Percentiles rank a stretch among this genome's conserved stretches.
Conservation (phyloP, 108 stramenopile species). For the Fistulifera solaris region DNA sequence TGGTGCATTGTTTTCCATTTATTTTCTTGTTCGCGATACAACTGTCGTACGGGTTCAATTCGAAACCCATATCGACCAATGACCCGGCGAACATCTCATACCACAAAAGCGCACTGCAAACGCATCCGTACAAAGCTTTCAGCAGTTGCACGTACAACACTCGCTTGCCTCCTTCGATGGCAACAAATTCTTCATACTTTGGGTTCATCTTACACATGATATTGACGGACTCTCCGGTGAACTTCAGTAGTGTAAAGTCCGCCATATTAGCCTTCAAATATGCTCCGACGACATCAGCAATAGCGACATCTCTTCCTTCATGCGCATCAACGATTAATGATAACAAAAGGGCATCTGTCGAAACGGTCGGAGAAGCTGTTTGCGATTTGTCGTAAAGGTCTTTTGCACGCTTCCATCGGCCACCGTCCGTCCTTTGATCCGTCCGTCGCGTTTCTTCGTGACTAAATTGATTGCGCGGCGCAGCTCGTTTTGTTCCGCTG, state of each 20-base stretch:
- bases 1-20: conserved; percentile 28
- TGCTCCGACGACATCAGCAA: conserved; percentile 13
- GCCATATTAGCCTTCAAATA: conserved; percentile 16
- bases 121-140: conserved; percentile 34
- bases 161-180: conserved; percentile 7
- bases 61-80: conserved; percentile 21
- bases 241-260: conserved; percentile 9
- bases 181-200: conserved; percentile 5
- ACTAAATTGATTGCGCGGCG: conserved; percentile 11
- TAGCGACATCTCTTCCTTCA: conserved; percentile 10
- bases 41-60: conserved; percentile 28
- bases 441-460: conserved; percentile 13
- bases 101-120: conserved; percentile 24
- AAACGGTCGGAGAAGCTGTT: conserved; percentile 16
- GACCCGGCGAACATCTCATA: conserved; percentile 14
- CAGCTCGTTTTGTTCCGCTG: conserved; percentile 9
- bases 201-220: conserved; percentile 5
- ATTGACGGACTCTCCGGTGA: conserved; percentile 7
- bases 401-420: conserved; percentile 17
- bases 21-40: conserved; percentile 34
- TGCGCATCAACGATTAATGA: conserved; percentile 9
- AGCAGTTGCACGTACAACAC: conserved; percentile 30
- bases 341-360: conserved; percentile 4
- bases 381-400: conserved; percentile 3
- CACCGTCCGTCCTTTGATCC: conserved; percentile 13